Evolutionary conservation across 2,329 filamentous ascomycete species (phyloP), one percentile per base, ranked within the genome.

Genomic region (Fusarium luffae): DNA sequence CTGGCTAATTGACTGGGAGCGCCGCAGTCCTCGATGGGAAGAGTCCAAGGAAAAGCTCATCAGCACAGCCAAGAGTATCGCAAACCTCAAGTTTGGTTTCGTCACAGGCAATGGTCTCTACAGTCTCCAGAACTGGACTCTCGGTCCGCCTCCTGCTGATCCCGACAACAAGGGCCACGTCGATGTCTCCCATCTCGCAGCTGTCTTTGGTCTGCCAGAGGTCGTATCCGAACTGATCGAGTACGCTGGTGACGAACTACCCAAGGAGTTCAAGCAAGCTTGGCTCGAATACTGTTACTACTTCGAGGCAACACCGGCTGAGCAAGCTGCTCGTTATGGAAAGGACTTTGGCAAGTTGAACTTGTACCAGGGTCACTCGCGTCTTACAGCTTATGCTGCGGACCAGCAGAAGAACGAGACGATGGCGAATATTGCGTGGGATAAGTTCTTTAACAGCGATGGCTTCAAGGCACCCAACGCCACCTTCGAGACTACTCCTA

Each of bases 281-380:
- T 90, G 86, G 83, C 77, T 89, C 3, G 87, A 89, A 51, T 90
- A 90, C 76, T 87, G 86, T 72, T 85, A 84, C 73, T 88, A 87
- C 76, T 90, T 87, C 70, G 79, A 81, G 11, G 87, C 85, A 0
- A 71, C 80, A 0, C 75, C 77, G 0, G 81, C 77, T 1, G 85
- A 88, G 76, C 87, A 90, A 74, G 75, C 71, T 3, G 80, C 82
- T 2, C 82, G 86, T 0, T 90, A 89, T 66, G 87, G 87, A 9
- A 73, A 74, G 2, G 76, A 77, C 48, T 89, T 86, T 59, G 78
- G 83, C n/a, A 81, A 66, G 5, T 63, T 84, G 7, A 85, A 77
- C 48, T 76, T 89, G 50, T 78, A 79, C 49, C 88, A 90, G 71
- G 87, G 84, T 0, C 88, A 90, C 72, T 88, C 87, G 3, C 82